A percentile compares a stretch with the other conserved stretches of the same genome.
These are phyloP conservation scores for Aspergillus persii DNA, from an alignment of 2,329 filamentous ascomycete genomes.

Conservation along the genomic window DNA sequence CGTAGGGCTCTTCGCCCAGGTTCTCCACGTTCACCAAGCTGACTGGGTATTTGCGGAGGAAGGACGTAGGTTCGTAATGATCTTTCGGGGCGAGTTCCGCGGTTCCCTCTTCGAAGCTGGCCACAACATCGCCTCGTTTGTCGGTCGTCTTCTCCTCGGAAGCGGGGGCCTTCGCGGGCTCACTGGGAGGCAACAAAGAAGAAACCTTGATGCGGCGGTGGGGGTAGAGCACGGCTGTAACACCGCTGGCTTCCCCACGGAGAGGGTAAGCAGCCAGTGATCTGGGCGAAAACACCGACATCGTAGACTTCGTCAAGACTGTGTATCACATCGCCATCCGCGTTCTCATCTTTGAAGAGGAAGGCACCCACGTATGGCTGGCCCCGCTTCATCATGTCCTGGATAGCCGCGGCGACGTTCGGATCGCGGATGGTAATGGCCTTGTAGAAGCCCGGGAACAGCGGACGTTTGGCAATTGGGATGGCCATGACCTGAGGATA, in stretches of 20 bases:
- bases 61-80: slow-evolving; percentile 82
- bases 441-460: slow-evolving; percentile 99
- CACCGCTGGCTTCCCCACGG: slow-evolving; percentile 71
- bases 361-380: slow-evolving; percentile 98
- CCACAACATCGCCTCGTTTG: slow-evolving; percentile 89
- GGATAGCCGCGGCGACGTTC: slow-evolving; percentile 85
- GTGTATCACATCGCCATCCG: slow-evolving; percentile 90
- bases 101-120: slow-evolving; percentile 86
- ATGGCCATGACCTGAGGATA: slow-evolving; percentile 98
- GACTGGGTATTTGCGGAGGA: slow-evolving; percentile 86
- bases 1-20: slow-evolving; percentile 80
- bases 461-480: slow-evolving; percentile 85
- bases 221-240: slow-evolving; percentile 94
- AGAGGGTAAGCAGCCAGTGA: slow-evolving; percentile 96
- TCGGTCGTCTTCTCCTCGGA: slow-evolving; percentile 52
- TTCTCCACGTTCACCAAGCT: slow-evolving; percentile 96
- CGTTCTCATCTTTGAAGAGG: slow-evolving; percentile 92
- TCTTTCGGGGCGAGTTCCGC: slow-evolving; percentile 57
- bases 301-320: slow-evolving; percentile 90
- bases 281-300: slow-evolving; percentile 94
- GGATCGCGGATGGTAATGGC: slow-evolving; percentile 94
- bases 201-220: slow-evolving; percentile 92
- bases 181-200: slow-evolving; percentile 69
- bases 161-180: slow-evolving; percentile 30
- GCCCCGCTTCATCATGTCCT: slow-evolving; percentile 93